Evolutionary conservation across 2,329 filamentous ascomycete species (phyloP).

Genomic region (Akanthomyces muscarius): DNA sequence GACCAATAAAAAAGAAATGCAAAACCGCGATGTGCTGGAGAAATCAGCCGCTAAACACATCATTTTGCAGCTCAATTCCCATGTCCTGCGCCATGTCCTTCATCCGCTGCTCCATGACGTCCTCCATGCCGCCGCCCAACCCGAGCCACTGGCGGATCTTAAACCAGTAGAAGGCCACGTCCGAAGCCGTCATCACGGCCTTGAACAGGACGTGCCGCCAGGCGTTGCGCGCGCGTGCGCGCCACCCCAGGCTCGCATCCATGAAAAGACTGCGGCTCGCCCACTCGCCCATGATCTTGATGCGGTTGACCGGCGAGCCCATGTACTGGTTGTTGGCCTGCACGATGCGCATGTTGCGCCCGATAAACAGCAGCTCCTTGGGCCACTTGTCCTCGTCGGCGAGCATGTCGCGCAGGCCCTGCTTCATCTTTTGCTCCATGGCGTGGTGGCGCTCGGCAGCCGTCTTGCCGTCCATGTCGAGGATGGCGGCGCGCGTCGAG

Average conservation of each 20-base stretch:
- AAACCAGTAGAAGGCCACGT: conserved; percentile 78
- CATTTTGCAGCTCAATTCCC: conserved; percentile 84
- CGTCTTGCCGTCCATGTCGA: conserved; percentile 55
- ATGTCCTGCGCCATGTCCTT: conserved; percentile 83
- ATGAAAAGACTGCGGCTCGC: conserved; percentile 79
- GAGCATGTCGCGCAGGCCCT: conserved; percentile 64
- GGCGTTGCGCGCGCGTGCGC: conserved; percentile 63
- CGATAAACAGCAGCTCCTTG: conserved; percentile 87
- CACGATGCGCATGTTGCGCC: conserved; percentile 86
- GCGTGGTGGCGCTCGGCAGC: conserved; percentile 75
- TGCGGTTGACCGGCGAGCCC: conserved; percentile 81
- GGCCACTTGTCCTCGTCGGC: conserved; percentile 86
- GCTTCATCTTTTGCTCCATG: conserved; percentile 82
- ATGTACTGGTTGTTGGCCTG: conserved; percentile 91
- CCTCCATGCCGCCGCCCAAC: conserved; percentile 82
- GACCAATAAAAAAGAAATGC: not conserved
- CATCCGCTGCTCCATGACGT: conserved; percentile 87
- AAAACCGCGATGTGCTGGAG: not conserved
- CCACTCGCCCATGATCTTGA: conserved; percentile 93
- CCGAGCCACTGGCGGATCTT: conserved; percentile 74
- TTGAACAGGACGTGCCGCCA: conserved; percentile 80
- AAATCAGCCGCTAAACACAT: conserved; percentile 74
- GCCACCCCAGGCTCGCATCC: conserved; percentile 58
- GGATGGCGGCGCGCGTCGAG: conserved; percentile 61
- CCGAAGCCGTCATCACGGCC: conserved; percentile 68